Base-by-base conservation (phyloP, 176 grass and related monocot genomes). In the Elymus sibiricus region DNA sequence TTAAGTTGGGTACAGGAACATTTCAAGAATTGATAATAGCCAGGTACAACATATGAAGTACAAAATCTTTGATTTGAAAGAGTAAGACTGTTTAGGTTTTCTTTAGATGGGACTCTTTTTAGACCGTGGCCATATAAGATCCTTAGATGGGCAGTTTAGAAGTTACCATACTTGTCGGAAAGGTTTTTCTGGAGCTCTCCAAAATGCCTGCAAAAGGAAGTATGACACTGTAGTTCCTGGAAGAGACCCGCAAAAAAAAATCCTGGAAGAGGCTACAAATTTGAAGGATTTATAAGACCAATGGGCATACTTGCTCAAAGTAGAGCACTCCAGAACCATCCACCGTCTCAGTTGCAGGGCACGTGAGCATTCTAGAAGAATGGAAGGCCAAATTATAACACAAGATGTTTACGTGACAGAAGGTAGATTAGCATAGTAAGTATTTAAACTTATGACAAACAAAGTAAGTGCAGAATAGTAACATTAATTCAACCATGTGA, bases 301-400 rank as follows among this genome's bases (percentile, higher is more conserved):
- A 61, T 7, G 1, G 29, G 19, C 63, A 22, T 70, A 99, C 97
- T 86, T 99, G 92, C 64, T 99, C 97, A 90, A 96, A 99, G 76
- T 99, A 99, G 76, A 99, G 90, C 79, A 99, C 94, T 77, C 84
- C 94, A 59, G 97, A 93, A 59, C 92, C 97, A 96, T 99, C 97
- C 64, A 99, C 89, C 92, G 96, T 96, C 85, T 99, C 97, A 14
- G 97, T 78, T 85, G 97, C 97, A 82, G 97, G 97, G 83, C 97
- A 99, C 63, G 84, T 90, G 44, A 91, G 84, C 88, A 91, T 99
- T 90, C 97, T 99, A 82, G 22, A 86, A 83, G 34, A 63, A 74
- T 75, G 72, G 15, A 83, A 85, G 39, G 34, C 7, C n/a, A 72
- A 40, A 67, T 78, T 70, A 26, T 29, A 53, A 75, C 12, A 70